Evolutionary conservation across 192 early-diverging fungal species (phyloP), one percentile per base, ranked within the genome.

Genomic region (Cetraspora pellucida): DNA sequence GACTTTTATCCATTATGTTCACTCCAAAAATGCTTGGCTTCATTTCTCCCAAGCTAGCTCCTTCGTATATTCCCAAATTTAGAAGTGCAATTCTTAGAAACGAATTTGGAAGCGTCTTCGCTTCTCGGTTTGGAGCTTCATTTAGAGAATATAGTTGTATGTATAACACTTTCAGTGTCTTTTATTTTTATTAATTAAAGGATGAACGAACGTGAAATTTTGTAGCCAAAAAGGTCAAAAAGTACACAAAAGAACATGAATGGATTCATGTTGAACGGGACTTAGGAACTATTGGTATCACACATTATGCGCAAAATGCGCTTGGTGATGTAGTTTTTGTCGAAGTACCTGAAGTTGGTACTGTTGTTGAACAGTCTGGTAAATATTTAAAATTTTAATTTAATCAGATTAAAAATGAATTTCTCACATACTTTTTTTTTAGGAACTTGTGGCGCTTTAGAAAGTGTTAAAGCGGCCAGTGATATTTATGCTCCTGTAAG

Each of bases 301-400:
- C 95, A 63, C 87, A 96, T 75, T 94, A 95, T 75, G 97, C 97
- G 44, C 94, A 96, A 80, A 88, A 87, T 65, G 86, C 92, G 14
- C 91, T 98, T 25, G 97, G 97, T 66, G 97, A 98, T 77, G 92
- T 98, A 57, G 97, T 98, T 59, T 98, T 89, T 81, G 93, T 94
- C 25, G 96, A 97, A 83, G 79, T 92, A n/a, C 95, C 95, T 44
- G 84, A 87, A 37, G 86, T 91, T 17, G 93, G 91, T 65, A 82
- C 80, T 44, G 66, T 77, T 30, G 88, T 95, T n/a, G 86, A 84
- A 21, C 79, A 88, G 72, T 83, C 86, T 21, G 90, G 92, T 93
- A 84, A 77, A 46, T 47, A 49, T 76, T 77, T 54, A n/a, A 19
- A 7, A 44, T 67, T 67, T 60, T 27, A 63, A 16, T n/a, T 79